Base-by-base conservation (phyloP, 305 asterid species). In the Ilex paraguariensis region DNA sequence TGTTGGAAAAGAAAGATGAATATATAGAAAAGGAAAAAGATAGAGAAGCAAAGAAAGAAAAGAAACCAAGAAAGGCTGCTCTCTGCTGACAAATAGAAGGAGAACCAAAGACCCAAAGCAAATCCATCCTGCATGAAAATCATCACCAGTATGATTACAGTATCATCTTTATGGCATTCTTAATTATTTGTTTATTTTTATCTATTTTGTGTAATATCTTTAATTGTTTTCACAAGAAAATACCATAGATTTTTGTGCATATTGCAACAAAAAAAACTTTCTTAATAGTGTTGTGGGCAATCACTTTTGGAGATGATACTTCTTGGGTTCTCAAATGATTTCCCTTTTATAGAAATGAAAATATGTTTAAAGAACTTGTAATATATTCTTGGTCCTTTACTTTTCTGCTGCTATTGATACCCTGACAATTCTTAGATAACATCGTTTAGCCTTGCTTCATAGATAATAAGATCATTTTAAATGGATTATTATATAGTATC, bases 121-220 rank as follows among this genome's bases (percentile, higher is more conserved):
- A 62, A 17, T 50, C 36, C 57, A 14, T 62, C 46, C 66, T 50
- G 58, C 66, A 49, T 62, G 31, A 62, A 50, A 84, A 86, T 82
- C 88, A 84, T 73, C 88, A 77, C 81, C 84, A 63, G 59, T 63
- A 88, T 86, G 66, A 88, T 86, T 85, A 82, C 82, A 62, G 65
- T 76, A 69, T 78, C 80, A 68, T 80, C 86, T 80, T 82, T 84
- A 73, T 75, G 72, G 73, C 68, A 64, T 42, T 46, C 62, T 60
- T 72, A 67, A 56, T 67, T 74, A 70, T 56, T 79, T 77, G 60
- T 66, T 76, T 72, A 56, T 66, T 71, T 57, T 13, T 59, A 54
- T 40, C 53, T 64, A 40, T 68, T 21, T 65, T 79, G 73, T 75
- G 67, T 65, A 67, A 55, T 70, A 75, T 75, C 60, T 57, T 74